These are phyloP conservation scores for Prunus yedoensis DNA, from an alignment of 331 rosid genomes.

Conservation along the genomic window DNA sequence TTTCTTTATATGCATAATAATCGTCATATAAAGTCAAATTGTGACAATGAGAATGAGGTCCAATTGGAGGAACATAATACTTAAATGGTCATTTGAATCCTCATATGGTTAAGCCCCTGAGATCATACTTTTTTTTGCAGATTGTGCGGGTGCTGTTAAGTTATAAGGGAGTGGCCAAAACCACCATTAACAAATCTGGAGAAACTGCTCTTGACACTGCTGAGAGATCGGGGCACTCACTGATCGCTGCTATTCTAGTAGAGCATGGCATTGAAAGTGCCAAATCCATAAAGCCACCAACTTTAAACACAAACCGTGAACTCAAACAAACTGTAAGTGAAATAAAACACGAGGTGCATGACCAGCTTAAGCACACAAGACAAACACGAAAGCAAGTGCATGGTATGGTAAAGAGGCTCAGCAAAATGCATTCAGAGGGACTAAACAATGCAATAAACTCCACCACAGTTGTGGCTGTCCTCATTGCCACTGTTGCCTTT, in stretches of 20 bases:
- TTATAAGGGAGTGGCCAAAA: slow-evolving; percentile 40
- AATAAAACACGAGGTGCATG: slow-evolving; percentile 69
- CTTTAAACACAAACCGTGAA: slow-evolving; percentile 46
- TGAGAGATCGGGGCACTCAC: slow-evolving; percentile 40
- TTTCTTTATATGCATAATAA: background rate
- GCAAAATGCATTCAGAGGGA: slow-evolving; percentile 75
- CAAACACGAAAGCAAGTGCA: slow-evolving; percentile 61
- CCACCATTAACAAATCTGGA: slow-evolving; percentile 53
- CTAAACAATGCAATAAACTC: slow-evolving; percentile 83
- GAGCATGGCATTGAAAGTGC: slow-evolving; percentile 58
- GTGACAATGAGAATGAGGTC: background rate
- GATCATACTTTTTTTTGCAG: slow-evolving; percentile 34
- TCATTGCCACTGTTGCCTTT: slow-evolving; percentile 76
- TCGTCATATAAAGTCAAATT: background rate
- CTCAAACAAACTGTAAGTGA: slow-evolving; percentile 71
- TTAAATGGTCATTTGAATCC: background rate
- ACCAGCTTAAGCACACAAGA: slow-evolving; percentile 75
- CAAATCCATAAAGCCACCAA: slow-evolving; percentile 44
- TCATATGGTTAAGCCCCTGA: background rate
- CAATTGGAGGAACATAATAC: background rate
- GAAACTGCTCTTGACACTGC: slow-evolving; percentile 79
- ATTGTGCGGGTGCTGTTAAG: slow-evolving; percentile 54
- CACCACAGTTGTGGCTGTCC: slow-evolving; percentile 71
- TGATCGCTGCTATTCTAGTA: slow-evolving; percentile 42
- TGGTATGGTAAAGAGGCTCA: slow-evolving; percentile 61